These are phyloP conservation scores for Ustilago loliicola DNA, from an alignment of 1,284 basidiomycete genomes.

Conservation along the genomic window DNA sequence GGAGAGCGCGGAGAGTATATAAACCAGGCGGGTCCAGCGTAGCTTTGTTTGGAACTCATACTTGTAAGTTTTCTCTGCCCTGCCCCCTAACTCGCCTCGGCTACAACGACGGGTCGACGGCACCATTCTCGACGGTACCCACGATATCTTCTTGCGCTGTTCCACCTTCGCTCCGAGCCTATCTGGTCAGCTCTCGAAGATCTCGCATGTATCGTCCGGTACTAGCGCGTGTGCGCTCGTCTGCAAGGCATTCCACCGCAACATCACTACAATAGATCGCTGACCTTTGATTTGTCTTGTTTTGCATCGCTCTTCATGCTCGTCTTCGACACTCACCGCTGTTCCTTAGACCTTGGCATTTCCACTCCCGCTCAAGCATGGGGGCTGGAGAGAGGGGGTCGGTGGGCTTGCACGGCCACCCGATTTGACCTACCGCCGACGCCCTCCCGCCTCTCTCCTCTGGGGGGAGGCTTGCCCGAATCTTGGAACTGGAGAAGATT, in stretches of 20 bases:
- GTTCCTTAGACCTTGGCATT: conserved; percentile 56
- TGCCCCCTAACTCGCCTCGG: conserved; percentile 21
- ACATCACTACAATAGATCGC: conserved; percentile 4
- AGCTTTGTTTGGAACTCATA: conserved; percentile 25
- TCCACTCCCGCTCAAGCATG: conserved; percentile 60
- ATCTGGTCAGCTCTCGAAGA: background rate
- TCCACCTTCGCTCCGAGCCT: background rate
- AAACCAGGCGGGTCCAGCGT: conserved; percentile 6
- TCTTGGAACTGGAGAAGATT: conserved; percentile 50
- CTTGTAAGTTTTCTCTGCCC: conserved; percentile 40
- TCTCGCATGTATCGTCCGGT: background rate
- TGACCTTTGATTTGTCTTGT: conserved; percentile 5
- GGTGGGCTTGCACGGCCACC: conserved; percentile 60
- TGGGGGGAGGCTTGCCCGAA: conserved; percentile 58
- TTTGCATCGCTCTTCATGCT: conserved; percentile 7
- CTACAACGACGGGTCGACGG: background rate
- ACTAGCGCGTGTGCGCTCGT: background rate
- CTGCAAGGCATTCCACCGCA: background rate
- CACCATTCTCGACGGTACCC: background rate
- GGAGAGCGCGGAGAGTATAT: conserved; percentile 28
- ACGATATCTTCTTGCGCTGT: background rate
- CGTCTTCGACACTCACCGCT: background rate
- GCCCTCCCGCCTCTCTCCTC: conserved; percentile 58
- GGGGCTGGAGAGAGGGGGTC: conserved; percentile 58
- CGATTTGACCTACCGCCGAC: conserved; percentile 58